Percentiles rank a stretch among this genome's conserved stretches.
These are phyloP conservation scores for Triangularia setosa DNA, from an alignment of 2,329 filamentous ascomycete species.

Conservation along the genomic window DNA sequence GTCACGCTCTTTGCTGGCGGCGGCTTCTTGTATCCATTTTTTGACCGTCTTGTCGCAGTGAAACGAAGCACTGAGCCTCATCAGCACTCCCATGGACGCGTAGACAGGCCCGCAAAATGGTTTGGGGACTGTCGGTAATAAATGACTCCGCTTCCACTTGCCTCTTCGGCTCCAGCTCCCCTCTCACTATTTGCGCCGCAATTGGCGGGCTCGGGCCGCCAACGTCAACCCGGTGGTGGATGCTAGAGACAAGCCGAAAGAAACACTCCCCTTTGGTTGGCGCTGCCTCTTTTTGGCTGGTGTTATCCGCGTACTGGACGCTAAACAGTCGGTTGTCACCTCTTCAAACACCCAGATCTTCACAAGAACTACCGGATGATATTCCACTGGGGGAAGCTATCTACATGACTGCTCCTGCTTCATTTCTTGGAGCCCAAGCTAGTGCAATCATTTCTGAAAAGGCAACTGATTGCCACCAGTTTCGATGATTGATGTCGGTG, in stretches of 20 bases:
- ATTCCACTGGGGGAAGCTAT: neutral
- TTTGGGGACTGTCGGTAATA: neutral
- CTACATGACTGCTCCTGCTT: neutral
- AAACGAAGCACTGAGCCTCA: neutral
- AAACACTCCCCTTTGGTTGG: neutral
- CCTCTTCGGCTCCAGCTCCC: conserved; percentile 1
- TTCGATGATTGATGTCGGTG: neutral
- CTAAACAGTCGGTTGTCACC: neutral
- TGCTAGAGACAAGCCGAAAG: neutral
- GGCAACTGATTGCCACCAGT: neutral
- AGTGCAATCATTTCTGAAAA: neutral
- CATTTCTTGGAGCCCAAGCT: neutral
- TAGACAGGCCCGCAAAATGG: neutral
- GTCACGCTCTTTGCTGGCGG: neutral
- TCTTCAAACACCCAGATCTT: conserved; percentile 1
- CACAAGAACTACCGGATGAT: neutral
- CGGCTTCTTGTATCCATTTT: neutral
- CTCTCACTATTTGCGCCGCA: neutral
- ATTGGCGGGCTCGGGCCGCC: neutral
- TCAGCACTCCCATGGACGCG: neutral
- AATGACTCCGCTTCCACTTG: neutral
- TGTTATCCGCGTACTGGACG: too few relatives aligned
- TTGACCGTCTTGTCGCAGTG: neutral
- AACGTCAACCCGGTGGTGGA: neutral
- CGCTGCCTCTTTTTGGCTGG: neutral